These are phyloP conservation scores for Fusarium papillatum DNA, from an alignment of 2,329 filamentous ascomycete species.

Conservation along the genomic window DNA sequence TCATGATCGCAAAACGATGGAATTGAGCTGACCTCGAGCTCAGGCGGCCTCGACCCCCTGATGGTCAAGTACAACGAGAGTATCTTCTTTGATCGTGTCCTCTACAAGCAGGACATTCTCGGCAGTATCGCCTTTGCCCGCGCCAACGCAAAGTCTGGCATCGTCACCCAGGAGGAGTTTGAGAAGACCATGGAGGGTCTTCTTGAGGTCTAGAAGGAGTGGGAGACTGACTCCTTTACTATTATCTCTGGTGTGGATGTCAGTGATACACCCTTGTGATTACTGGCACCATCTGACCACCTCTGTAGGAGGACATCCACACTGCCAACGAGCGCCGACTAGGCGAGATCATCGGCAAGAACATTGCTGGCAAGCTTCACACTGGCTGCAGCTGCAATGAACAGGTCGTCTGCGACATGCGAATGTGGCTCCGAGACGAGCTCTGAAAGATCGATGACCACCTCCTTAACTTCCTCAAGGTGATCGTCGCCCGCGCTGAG, in stretches of 20 bases:
- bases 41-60: constrained; percentile 83
- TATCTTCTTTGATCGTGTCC: constrained; percentile 82
- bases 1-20: not conserved
- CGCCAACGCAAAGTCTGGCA: constrained; percentile 82
- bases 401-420: constrained; percentile 81
- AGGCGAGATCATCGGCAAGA: constrained; percentile 78
- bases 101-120: constrained; percentile 85
- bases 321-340: constrained; percentile 68
- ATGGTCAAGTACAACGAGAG: constrained; percentile 90
- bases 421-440: constrained; percentile 67
- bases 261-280: not conserved
- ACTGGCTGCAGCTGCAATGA: constrained; percentile 80
- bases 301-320: constrained; percentile 56
- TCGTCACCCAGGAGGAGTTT: constrained; percentile 82
- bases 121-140: constrained; percentile 87
- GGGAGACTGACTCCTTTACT: constrained; percentile 62
- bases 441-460: constrained; percentile 41
- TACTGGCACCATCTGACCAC: not conserved
- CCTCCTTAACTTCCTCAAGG: constrained; percentile 42
- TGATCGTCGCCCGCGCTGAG: constrained; percentile 45
- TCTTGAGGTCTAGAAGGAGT: constrained; percentile 66
- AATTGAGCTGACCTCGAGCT: constrained; percentile 30
- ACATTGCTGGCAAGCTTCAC: constrained; percentile 79
- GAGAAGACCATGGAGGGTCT: constrained; percentile 80
- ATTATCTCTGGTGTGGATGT: constrained; percentile 67